These are phyloP conservation scores for Aspergillus fructus DNA, from an alignment of 2,329 filamentous ascomycete species.

Conservation along the genomic window DNA sequence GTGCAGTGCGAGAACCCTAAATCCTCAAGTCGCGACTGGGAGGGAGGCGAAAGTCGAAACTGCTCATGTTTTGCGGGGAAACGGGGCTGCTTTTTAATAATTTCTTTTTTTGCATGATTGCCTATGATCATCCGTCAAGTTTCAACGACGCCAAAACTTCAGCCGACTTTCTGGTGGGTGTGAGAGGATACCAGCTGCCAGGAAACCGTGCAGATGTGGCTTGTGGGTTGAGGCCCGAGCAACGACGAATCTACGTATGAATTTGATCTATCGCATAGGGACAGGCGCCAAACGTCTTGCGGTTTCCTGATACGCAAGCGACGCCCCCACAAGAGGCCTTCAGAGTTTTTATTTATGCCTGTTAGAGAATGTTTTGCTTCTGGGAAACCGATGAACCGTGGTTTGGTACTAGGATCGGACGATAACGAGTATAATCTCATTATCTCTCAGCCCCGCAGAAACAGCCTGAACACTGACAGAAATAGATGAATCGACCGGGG, in stretches of 20 bases:
- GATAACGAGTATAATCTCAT: neutral
- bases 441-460: neutral
- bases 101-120: constrained; percentile 3
- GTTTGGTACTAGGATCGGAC: neutral
- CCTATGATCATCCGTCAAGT: neutral
- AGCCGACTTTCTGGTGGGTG: constrained; percentile 1
- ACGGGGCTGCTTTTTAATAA: constrained; percentile 5
- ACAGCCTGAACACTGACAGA: neutral
- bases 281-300: neutral
- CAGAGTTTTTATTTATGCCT: neutral
- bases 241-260: constrained; percentile 3
- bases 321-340: neutral
- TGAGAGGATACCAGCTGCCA: constrained; percentile 8
- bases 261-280: constrained; percentile 8
- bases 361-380: neutral
- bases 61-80: constrained; percentile 22
- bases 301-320: neutral
- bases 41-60: neutral
- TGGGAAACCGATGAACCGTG: neutral
- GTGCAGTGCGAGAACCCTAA: neutral
- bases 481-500: neutral
- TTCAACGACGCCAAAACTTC: neutral
- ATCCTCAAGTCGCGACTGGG: neutral
- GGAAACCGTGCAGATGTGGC: constrained; percentile 16
- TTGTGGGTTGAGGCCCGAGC: constrained; percentile 13